Percentiles rank a stretch among this genome's conserved stretches.
Evolutionary conservation across 2,329 filamentous ascomycete genomes (phyloP).

Genomic region (Huntiella abstrusa): DNA sequence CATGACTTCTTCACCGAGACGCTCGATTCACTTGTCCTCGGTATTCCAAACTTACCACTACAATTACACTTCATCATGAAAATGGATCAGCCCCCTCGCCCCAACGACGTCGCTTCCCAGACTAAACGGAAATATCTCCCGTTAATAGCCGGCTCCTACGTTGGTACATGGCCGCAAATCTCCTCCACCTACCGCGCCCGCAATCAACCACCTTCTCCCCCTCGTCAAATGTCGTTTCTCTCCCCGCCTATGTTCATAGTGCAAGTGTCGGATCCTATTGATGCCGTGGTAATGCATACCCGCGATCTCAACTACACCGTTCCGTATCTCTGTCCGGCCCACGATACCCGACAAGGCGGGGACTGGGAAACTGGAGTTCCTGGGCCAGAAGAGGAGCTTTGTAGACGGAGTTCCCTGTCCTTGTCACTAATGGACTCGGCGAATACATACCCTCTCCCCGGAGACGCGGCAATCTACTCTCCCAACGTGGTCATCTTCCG

Average conservation of each 20-base stretch:
- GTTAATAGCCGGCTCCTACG: slow-evolving; percentile 37
- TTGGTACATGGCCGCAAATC: slow-evolving; percentile 32
- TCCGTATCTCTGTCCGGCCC: slow-evolving; percentile 54
- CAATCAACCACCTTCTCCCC: slow-evolving; percentile 18
- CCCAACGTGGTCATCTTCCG: slow-evolving; percentile 55
- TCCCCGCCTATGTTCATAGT: slow-evolving; percentile 23
- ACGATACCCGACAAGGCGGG: slow-evolving; percentile 59
- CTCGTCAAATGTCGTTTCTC: neutral
- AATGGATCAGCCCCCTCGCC: slow-evolving; percentile 8
- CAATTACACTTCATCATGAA: neutral
- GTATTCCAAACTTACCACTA: neutral
- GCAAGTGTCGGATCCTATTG: slow-evolving; percentile 38
- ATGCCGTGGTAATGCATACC: slow-evolving; percentile 39
- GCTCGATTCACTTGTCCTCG: neutral
- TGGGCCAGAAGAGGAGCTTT: slow-evolving; percentile 45
- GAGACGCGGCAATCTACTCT: slow-evolving; percentile 50
- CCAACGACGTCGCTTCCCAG: slow-evolving; percentile 7
- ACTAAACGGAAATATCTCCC: slow-evolving; percentile 37
- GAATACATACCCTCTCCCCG: slow-evolving; percentile 45
- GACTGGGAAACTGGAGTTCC: slow-evolving; percentile 51
- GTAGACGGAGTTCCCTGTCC: slow-evolving; percentile 54
- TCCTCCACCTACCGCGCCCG: slow-evolving; percentile 39
- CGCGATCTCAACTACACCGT: slow-evolving; percentile 26
- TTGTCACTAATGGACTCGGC: slow-evolving; percentile 45
- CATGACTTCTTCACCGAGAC: too few relatives aligned